Percentiles rank a stretch among this genome's conserved stretches.
Evolutionary conservation across 2,329 filamentous ascomycete species (phyloP).

Genomic region (Chrysoporthe puriensis): DNA sequence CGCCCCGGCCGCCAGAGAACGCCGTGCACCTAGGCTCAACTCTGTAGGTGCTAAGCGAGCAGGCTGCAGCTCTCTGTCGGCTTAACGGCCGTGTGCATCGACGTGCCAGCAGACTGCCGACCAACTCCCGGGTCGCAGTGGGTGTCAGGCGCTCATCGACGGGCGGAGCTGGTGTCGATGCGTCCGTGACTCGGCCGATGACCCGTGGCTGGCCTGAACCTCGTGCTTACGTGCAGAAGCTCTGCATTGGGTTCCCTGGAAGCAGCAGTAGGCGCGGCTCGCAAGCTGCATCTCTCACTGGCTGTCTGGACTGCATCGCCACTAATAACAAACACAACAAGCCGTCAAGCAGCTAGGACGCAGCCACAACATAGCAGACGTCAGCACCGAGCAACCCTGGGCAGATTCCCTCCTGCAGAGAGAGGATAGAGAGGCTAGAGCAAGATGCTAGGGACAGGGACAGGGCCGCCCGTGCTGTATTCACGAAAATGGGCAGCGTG

Average conservation of each 20-base stretch:
- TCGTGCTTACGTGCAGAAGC: conserved; percentile 29
- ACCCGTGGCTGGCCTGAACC: conserved; percentile 17
- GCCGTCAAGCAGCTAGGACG: neutral
- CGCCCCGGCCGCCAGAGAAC: neutral
- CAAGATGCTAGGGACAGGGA: neutral
- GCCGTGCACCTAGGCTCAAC: neutral
- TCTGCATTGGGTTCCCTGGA: conserved; percentile 15
- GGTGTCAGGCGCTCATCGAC: conserved; percentile 22
- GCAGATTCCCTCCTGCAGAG: neutral
- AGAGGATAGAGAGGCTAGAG: neutral
- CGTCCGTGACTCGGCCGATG: conserved; percentile 23
- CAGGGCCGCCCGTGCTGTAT: neutral
- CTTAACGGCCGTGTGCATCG: neutral
- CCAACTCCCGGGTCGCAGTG: neutral
- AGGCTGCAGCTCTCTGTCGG: conserved; percentile 1
- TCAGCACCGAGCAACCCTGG: conserved; percentile 1
- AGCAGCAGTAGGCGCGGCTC: conserved; percentile 16
- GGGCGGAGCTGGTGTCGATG: conserved; percentile 23
- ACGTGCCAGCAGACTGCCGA: conserved; percentile 4
- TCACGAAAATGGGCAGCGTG: conserved; percentile 9
- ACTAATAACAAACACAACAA: conserved; percentile 12
- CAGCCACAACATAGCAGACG: conserved; percentile 2
- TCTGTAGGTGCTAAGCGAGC: neutral
- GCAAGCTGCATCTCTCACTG: conserved; percentile 23
- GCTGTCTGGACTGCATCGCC: conserved; percentile 1